Conservation (phyloP, 2,329 filamentous ascomycete genomes). For the Trichoderma atroviride region DNA sequence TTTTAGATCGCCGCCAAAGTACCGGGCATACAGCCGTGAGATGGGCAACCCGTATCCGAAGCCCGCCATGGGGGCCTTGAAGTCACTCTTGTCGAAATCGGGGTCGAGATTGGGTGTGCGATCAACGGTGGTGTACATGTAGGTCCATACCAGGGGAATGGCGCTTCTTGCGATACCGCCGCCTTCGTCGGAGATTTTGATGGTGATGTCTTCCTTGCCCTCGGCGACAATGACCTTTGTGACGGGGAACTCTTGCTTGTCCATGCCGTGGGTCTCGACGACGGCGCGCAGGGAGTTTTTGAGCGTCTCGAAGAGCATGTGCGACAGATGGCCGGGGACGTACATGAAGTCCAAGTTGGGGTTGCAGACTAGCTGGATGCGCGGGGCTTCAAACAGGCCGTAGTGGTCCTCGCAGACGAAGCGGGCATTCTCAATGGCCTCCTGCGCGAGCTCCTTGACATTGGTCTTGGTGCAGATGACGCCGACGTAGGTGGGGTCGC, state of each 20-base stretch:
- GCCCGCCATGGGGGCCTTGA: slow-evolving; percentile 98
- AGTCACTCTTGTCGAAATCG: slow-evolving; percentile 98
- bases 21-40: slow-evolving; percentile 88
- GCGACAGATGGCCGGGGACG: slow-evolving; percentile 95
- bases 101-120: slow-evolving; percentile 92
- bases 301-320: slow-evolving; percentile 99
- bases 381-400: slow-evolving; percentile 93
- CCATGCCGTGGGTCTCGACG: slow-evolving; percentile 90
- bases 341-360: slow-evolving; percentile 98
- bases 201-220: slow-evolving; percentile 97
- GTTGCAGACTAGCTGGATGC: slow-evolving; percentile 94
- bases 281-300: slow-evolving; percentile 98
- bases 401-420: slow-evolving; percentile 99
- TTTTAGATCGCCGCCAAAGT: slow-evolving; percentile 97
- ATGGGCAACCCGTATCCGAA: slow-evolving; percentile 98
- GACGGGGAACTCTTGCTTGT: slow-evolving; percentile 93
- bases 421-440: slow-evolving; percentile 98
- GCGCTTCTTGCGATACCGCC: slow-evolving; percentile 91
- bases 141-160: slow-evolving; percentile 98
- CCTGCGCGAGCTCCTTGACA: slow-evolving; percentile 88
- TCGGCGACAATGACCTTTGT: slow-evolving; percentile 98
- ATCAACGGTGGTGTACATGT: slow-evolving; percentile 99
- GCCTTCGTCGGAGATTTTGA: slow-evolving; percentile 96
- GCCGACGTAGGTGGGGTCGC: slow-evolving; percentile 92
- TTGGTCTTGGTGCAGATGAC: slow-evolving; percentile 99